Percentiles rank a stretch among this genome's conserved stretches.
Conservation (phyloP, 169 alveolate genomes). For the Plasmodium reichenowi region DNA sequence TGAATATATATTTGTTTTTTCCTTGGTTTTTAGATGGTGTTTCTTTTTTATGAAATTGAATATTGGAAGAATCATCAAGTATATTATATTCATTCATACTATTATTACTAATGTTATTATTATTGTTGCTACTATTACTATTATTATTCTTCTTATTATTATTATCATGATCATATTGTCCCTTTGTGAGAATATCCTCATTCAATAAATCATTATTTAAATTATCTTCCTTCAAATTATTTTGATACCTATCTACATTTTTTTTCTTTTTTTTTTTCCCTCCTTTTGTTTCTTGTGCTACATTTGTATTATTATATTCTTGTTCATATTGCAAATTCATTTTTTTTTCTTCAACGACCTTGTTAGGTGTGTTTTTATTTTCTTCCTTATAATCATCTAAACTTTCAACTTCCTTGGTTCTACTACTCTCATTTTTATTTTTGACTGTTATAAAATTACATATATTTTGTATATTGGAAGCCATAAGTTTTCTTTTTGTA, state of each 20-base stretch:
- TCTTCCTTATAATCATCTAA: neutral
- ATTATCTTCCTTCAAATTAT: slow-evolving; percentile 9
- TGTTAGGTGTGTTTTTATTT: neutral
- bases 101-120: neutral
- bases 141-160: neutral
- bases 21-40: neutral
- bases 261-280: neutral
- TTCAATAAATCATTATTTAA: too few species aligned
- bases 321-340: neutral
- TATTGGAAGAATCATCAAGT: too few species aligned
- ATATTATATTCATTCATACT: slow-evolving; percentile 4
- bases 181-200: too few species aligned
- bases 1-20: neutral
- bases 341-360: neutral
- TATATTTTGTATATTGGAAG: slow-evolving; percentile 20
- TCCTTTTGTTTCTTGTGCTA: neutral
- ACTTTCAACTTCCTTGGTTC: slow-evolving; percentile 1
- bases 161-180: neutral
- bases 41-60: too few species aligned
- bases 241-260: slow-evolving; percentile 1
- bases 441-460: slow-evolving; percentile 8
- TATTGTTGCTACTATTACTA: neutral
- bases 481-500: slow-evolving; percentile 9
- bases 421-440: neutral
- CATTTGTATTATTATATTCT: neutral